Percentiles rank a stretch among this genome's conserved stretches.
These are phyloP conservation scores for Kodamaea nitidulidarum DNA, from an alignment of 805 yeast species.

Conservation along the genomic window DNA sequence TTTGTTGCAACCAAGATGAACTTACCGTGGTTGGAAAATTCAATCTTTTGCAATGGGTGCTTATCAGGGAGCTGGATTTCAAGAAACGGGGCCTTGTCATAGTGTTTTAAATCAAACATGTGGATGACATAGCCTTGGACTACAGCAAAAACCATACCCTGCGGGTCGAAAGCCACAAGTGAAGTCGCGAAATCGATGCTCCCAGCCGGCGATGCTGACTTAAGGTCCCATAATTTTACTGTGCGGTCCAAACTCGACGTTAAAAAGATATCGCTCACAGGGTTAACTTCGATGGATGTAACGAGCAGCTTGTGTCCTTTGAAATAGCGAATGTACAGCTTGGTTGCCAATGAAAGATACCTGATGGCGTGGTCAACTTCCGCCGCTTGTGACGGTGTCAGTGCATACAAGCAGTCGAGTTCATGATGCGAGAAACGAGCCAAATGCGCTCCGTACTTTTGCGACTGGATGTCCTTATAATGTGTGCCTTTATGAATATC, in stretches of 20 bases:
- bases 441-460: conserved; percentile 87
- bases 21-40: conserved; percentile 77
- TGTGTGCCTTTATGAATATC: conserved; percentile 69
- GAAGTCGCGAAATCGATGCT: conserved; percentile 45
- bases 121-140: conserved; percentile 33
- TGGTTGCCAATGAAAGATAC: conserved; percentile 70
- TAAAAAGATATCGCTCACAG: conserved; percentile 58
- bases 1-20: conserved; percentile 54
- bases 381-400: conserved; percentile 47
- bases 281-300: conserved; percentile 66
- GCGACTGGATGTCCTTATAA: conserved; percentile 66
- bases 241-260: conserved; percentile 74
- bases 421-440: conserved; percentile 80
- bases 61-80: background rate
- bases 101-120: conserved; percentile 58
- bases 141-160: conserved; percentile 76
- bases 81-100: conserved; percentile 55
- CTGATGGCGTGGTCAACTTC: conserved; percentile 70
- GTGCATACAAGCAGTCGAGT: conserved; percentile 72
- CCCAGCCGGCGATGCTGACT: conserved; percentile 65
- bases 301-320: conserved; percentile 83
- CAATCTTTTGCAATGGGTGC: conserved; percentile 41
- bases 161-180: conserved; percentile 73
- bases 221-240: conserved; percentile 82
- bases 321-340: conserved; percentile 79